Base-by-base conservation (phyloP, 371 early-diverging fungal species). In the Paraphysoderma sedebokerense region DNA sequence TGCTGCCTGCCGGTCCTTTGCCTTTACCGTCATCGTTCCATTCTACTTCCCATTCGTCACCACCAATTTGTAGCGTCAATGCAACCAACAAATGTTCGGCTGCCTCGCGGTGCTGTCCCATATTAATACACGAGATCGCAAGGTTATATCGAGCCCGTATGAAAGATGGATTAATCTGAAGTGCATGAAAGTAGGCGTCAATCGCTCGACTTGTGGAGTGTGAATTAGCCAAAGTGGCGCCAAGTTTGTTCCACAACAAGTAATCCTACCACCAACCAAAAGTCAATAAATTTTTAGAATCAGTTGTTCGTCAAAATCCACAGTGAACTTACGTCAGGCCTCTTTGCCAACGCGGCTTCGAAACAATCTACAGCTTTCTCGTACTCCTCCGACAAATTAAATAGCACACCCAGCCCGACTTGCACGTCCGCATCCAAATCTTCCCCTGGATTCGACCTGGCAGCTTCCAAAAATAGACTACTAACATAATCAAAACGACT, bases 321-420 rank as follows among this genome's bases (percentile, higher is more conserved):
- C 17, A 13, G 6, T 4, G 33, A 24, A 50, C 65, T 66, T 68
- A 82, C 82, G 52, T 85, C 70, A 3, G 96, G 95, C 31, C 82
- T 61, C 19, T 69, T 71, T n/a, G 76, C 69, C 29, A 97, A 60
- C 28, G 96, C 92, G 2, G 93, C 77, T 41, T 81, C 76, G 71
- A 97, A 97, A 55, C 98, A 97, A 61, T 97, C 98, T 3, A 91
- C 76, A 0, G 96, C 91, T 65, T 95, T 95, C 29, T 73, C 72
- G 51, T 84, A 92, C 49, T 95, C 92, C 30, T 80, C 74, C 1
- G 82, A 77, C 6, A 83, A 77, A 58, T 95, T 84, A 61, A 92
- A 92, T 42, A 97, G 56, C 1, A 97, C 81, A 3, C 96, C 98
- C 5, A 97, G 70, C 0, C 85, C 93, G 31, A 90, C 72, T 61